Evolutionary conservation across 352 stramenopile genomes (phyloP).

Genomic region (Globisporangium megalacanthum): DNA sequence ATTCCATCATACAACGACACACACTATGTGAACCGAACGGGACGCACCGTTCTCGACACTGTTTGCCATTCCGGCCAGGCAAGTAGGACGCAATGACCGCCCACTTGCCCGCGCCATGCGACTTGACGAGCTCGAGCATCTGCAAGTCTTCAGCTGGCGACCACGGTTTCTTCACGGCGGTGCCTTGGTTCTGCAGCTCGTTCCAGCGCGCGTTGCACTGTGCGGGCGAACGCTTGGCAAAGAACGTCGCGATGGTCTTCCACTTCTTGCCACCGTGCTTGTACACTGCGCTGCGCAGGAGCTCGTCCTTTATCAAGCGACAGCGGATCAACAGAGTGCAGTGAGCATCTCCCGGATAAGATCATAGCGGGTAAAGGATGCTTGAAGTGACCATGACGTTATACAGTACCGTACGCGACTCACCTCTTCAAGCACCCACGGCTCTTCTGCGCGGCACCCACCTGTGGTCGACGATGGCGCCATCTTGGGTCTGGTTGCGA

Average conservation of each 20-base stretch:
- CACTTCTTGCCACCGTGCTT: constrained; percentile 77
- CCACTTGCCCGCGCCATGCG: constrained; percentile 62
- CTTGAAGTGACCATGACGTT: too few species aligned
- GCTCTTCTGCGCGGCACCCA: too few species aligned
- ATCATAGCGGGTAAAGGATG: too few species aligned
- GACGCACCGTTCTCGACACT: constrained; percentile 74
- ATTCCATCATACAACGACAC: neutral
- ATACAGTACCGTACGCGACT: too few species aligned
- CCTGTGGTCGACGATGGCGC: too few species aligned
- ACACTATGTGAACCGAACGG: neutral
- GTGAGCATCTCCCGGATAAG: too few species aligned
- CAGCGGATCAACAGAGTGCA: too few species aligned
- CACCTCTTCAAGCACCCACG: too few species aligned
- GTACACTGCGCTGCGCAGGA: constrained; percentile 60
- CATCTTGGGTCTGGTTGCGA: too few species aligned
- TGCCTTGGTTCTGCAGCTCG: constrained; percentile 56
- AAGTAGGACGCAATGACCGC: constrained; percentile 82
- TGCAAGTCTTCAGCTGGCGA: constrained; percentile 43
- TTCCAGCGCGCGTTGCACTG: constrained; percentile 73
- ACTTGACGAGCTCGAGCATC: constrained; percentile 54
- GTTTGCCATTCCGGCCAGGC: constrained; percentile 79
- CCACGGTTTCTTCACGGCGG: constrained; percentile 65
- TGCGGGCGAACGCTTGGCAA: constrained; percentile 32
- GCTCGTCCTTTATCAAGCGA: constrained; percentile 38
- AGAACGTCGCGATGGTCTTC: constrained; percentile 52